phyloP scores from a whole-genome alignment of 1,284 basidiomycete genomes.

The Exobasidium rhododendri region DNA sequence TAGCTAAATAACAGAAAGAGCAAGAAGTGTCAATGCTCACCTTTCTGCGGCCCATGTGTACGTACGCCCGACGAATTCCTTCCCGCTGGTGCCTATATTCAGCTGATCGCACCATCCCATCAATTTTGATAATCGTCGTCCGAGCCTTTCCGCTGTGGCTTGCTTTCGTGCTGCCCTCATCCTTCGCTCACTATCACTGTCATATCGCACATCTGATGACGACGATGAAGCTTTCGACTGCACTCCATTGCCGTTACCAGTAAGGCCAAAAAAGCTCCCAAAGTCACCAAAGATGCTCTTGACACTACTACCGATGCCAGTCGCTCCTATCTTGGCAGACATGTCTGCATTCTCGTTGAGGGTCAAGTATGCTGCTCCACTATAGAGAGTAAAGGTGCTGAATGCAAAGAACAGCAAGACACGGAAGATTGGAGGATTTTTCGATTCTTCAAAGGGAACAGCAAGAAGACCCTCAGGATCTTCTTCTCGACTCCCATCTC shows the following conservation, averaged over 20 bases:
- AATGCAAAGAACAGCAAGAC: neutral
- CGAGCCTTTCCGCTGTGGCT: slow-evolving; percentile 22
- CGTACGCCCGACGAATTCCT: slow-evolving; percentile 21
- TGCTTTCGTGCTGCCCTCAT: slow-evolving; percentile 23
- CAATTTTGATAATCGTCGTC: slow-evolving; percentile 25
- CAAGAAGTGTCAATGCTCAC: slow-evolving; percentile 6
- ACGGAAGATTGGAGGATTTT: neutral
- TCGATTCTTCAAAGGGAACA: neutral
- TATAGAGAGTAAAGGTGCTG: neutral
- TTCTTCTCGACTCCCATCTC: neutral
- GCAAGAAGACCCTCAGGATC: neutral
- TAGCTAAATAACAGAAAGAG: neutral
- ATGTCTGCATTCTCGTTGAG: neutral
- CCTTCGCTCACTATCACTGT: slow-evolving; percentile 16
- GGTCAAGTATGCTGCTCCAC: neutral
- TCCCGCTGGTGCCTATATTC: slow-evolving; percentile 14
- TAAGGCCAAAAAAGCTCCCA: neutral
- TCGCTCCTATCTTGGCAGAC: neutral
- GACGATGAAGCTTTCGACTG: too few species aligned
- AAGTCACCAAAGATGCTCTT: slow-evolving; percentile 7
- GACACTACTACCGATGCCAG: neutral
- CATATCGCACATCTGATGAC: too few species aligned
- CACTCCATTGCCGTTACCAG: neutral
- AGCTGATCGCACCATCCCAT: slow-evolving; percentile 30
- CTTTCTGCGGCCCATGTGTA: slow-evolving; percentile 25